Evolutionary conservation across 371 early-diverging fungal species (phyloP), one percentile per base, ranked within the genome.

Genomic region (Rhizopus sp.): DNA sequence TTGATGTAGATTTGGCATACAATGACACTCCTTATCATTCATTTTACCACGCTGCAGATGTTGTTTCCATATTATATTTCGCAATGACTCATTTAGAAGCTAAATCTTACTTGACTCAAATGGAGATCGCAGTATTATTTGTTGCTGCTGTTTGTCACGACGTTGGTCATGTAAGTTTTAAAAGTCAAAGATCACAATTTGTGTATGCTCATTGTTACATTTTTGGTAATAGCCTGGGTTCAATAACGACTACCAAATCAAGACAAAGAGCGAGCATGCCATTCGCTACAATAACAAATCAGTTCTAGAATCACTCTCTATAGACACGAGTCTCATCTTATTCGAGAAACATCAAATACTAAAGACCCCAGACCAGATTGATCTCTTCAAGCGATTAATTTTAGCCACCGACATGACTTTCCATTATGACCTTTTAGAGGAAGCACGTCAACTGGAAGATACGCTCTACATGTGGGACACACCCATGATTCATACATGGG

Each of bases 131-230:
- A 10, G 73, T 84, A 12, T 63, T 93, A 34, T 67, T 93, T 31
- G 77, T 93, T 84, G 13, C 75, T 92, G 33, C 90, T n/a, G 70
- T 95, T 35, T 91, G 93, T 66, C 96, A 95, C 64, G 96, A 95
- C 60, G 84, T 88, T 17, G 90, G 93, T 44, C 96, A 95, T 75
- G 91, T 91, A 88, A 84, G 88, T 80, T 87, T 88, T 58, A 91
- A n/a, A n/a, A n/a, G 86, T n/a, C 84, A 82, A 82, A 77, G 16
- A 42, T 3, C 17, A 42, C 38, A 5, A 48, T 31, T 57, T 29
- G 32, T 32, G 44, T 42, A 34, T 45, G 13, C 17, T 60, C 29
- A 6, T 32, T 3, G 31, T 49, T 42, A 44, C 37, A 47, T 52
- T 35, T 44, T 30, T 50, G 50, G 13, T 59, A 57, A 23, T 77